These are phyloP conservation scores for Neurospora tetraspora DNA, from an alignment of 495 filamentous ascomycete species.

Conservation along the genomic window DNA sequence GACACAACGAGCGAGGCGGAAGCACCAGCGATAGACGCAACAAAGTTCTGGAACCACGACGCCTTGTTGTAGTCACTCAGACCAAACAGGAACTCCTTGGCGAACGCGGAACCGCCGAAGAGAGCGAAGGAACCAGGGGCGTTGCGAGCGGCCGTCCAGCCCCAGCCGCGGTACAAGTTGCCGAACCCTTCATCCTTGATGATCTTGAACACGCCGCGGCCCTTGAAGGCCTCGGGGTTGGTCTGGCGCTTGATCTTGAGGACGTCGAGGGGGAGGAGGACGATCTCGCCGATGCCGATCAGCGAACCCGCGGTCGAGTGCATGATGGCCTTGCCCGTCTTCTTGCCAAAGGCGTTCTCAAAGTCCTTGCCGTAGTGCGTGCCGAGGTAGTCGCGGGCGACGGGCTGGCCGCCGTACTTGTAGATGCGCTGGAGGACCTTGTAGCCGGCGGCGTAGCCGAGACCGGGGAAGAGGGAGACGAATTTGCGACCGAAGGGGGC, in stretches of 20 bases:
- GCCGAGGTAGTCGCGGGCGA: constrained; percentile 84
- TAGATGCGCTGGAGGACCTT: constrained; percentile 97
- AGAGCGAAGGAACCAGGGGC: constrained; percentile 96
- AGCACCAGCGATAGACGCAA: constrained; percentile 89
- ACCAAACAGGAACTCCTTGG: constrained; percentile 88
- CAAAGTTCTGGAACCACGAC: constrained; percentile 92
- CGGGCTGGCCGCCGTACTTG: constrained; percentile 97
- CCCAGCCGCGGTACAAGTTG: constrained; percentile 80
- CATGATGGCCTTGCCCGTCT: constrained; percentile 96
- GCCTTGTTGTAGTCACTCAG: constrained; percentile 90
- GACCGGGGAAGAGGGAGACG: constrained; percentile 89
- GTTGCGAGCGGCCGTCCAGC: constrained; percentile 96
- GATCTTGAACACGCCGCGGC: constrained; percentile 82
- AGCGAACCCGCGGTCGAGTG: constrained; percentile 91
- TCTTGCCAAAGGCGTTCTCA: constrained; percentile 83
- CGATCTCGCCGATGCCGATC: constrained; percentile 94
- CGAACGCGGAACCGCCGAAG: constrained; percentile 95
- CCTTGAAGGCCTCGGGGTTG: constrained; percentile 95
- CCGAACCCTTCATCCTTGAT: constrained; percentile 91
- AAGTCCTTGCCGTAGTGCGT: constrained; percentile 72
- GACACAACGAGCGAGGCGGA: constrained; percentile 88
- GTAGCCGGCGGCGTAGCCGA: constrained; percentile 96
- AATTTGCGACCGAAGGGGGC: constrained; percentile 66
- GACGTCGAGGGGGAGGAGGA: constrained; percentile 90
- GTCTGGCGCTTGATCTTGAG: constrained; percentile 99